These are phyloP conservation scores for Zasmidium citrigriseum DNA, from an alignment of 2,329 filamentous ascomycete species.

Conservation along the genomic window DNA sequence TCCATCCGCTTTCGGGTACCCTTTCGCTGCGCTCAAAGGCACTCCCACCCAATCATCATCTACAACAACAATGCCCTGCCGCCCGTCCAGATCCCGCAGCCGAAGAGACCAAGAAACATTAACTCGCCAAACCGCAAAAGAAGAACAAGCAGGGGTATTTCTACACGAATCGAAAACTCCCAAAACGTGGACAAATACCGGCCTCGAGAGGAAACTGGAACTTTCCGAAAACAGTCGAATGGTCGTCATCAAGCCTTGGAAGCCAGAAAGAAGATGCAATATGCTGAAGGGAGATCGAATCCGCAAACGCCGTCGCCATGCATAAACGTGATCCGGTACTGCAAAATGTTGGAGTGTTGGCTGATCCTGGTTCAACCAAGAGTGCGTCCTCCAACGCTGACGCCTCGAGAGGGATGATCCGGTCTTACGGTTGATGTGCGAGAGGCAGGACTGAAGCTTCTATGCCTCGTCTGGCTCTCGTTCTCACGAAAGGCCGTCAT, in stretches of 20 bases:
- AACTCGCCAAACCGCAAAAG: constrained; percentile 1
- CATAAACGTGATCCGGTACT: neutral
- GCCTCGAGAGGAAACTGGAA: neutral
- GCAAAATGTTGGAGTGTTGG: neutral
- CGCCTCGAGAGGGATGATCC: constrained; percentile 27
- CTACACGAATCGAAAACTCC: constrained; percentile 2
- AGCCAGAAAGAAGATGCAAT: neutral
- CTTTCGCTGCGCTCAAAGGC: constrained; percentile 4
- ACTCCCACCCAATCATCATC: neutral
- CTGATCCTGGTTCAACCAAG: constrained; percentile 29
- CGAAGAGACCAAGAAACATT: neutral
- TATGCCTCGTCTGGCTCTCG: constrained; percentile 17
- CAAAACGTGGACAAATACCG: neutral
- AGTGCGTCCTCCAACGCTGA: constrained; percentile 34
- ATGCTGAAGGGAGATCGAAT: constrained; percentile 2
- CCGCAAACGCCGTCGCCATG: constrained; percentile 5
- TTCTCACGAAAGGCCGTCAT: constrained; percentile 78
- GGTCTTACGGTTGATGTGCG: constrained; percentile 26
- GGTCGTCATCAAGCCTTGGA: neutral
- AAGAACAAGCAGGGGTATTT: constrained; percentile 5
- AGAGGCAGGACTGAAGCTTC: constrained; percentile 31
- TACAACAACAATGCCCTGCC: neutral
- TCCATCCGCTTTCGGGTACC: too few species aligned
- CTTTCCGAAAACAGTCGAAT: neutral
- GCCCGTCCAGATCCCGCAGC: neutral